Base-by-base conservation (phyloP, 768 basidiomycete species). In the Mrakia gelida region DNA sequence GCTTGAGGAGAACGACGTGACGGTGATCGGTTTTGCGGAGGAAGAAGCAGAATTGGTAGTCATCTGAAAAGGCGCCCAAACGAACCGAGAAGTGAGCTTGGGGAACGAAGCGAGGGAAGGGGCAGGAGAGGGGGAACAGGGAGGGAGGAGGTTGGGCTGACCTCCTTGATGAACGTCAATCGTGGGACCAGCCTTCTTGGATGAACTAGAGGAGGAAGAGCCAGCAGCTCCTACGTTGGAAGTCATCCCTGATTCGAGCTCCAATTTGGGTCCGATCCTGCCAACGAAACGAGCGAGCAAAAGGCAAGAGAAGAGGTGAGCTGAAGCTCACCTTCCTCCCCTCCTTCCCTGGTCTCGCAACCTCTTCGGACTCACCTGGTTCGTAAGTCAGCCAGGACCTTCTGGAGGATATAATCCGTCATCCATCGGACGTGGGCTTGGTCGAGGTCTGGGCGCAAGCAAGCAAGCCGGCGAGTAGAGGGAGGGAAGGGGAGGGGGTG, bases 381-480 rank as follows among this genome's bases (percentile, higher is more conserved):
- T 6, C 77, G 38, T 0, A 78, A 71, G 18, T 73, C 77, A 15
- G 49, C 16, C 0, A 78, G 38, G 2, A 78, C 77, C 34, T 73
- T 78, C 52, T 78, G 77, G 8, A 78, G 77, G 52, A 59, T 73
- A 38, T 68, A 61, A 61, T 78, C 77, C 43, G 77, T 54, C 77
- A 78, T 78, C 77, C 77, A 78, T 30, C 32, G 43, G 1, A 75
- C 73, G 45, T 78, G 63, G 11, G 63, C 62, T 43, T 32, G 73
- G 45, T 78, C 77, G 16, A 78, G 49, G 30, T 78, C 75, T 75
- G 18, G 21, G 65, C 5, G n/a, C 10, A 21, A 52, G 32, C 30
- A 43, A 32, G 1, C 30, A 45, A 45, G n/a, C n/a, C n/a, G 28
- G 49, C 28, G 52, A 21, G 18, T 16, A 26, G 9, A 59, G 41